A percentile compares a stretch with the other conserved stretches of the same genome.
These are phyloP conservation scores for Diaporthe citrichinensis DNA, from an alignment of 2,329 filamentous ascomycete species.

Conservation along the genomic window DNA sequence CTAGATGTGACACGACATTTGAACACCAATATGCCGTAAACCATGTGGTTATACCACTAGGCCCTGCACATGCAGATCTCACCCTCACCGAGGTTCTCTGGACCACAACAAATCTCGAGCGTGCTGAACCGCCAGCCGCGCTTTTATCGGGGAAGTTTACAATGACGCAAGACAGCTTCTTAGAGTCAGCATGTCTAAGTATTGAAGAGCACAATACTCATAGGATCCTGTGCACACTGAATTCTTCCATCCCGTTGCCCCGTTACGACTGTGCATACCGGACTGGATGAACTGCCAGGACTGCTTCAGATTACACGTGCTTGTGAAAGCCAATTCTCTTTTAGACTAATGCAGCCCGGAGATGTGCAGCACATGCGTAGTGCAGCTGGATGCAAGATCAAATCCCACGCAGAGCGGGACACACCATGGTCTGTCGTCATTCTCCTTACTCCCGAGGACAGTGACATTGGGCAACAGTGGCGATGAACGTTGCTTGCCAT, in stretches of 20 bases:
- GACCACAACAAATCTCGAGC: no score
- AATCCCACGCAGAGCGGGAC: not conserved
- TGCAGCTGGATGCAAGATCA: constrained; percentile 5
- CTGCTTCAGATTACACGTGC: not conserved
- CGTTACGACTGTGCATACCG: not conserved
- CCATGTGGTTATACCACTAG: no score
- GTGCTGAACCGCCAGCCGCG: not conserved
- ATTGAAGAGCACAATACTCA: not conserved
- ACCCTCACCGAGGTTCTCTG: no score
- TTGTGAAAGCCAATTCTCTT: constrained; percentile 2
- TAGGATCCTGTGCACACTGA: not conserved
- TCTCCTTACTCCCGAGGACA: not conserved
- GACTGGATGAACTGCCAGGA: constrained; percentile 19
- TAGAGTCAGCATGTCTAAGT: not conserved
- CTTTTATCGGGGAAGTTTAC: not conserved
- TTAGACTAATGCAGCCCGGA: not conserved
- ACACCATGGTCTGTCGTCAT: constrained; percentile 3
- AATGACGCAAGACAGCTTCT: not conserved
- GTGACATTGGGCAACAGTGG: not conserved
- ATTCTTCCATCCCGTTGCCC: not conserved
- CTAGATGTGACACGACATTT: not conserved
- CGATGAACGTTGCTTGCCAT: not conserved
- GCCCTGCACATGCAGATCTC: no score
- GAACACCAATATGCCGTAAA: not conserved
- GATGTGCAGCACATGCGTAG: not conserved